These are phyloP conservation scores for Phytophthora tentaculata DNA, from an alignment of 352 stramenopile genomes.

Conservation along the genomic window DNA sequence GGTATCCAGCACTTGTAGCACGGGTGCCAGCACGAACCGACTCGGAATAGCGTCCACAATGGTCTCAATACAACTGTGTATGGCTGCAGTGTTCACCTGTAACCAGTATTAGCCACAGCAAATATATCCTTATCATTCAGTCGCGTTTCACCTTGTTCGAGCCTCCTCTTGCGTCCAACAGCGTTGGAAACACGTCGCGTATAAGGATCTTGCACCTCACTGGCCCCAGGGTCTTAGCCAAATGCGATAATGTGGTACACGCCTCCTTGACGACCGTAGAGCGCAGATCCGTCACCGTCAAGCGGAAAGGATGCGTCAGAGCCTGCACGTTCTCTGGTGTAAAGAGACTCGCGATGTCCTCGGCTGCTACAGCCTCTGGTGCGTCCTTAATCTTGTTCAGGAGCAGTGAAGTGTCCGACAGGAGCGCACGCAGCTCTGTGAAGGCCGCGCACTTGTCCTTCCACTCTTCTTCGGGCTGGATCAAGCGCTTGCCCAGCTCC, in stretches of 20 bases:
- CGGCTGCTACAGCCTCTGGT: not conserved
- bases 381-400: slow-evolving; percentile 9
- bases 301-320: slow-evolving; percentile 63
- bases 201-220: slow-evolving; percentile 59
- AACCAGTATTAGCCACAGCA: not conserved
- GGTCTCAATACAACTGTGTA: slow-evolving; percentile 61
- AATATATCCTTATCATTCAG: not conserved
- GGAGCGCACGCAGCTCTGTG: slow-evolving; percentile 44
- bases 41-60: slow-evolving; percentile 52
- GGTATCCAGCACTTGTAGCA: slow-evolving; percentile 48
- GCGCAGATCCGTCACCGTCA: slow-evolving; percentile 60
- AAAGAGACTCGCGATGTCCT: slow-evolving; percentile 35
- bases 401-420: slow-evolving; percentile 28
- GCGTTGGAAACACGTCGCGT: slow-evolving; percentile 66
- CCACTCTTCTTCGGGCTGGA: slow-evolving; percentile 62
- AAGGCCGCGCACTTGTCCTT: slow-evolving; percentile 64
- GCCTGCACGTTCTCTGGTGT: slow-evolving; percentile 56
- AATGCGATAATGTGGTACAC: slow-evolving; percentile 52
- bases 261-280: slow-evolving; percentile 71
- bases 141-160: slow-evolving; percentile 57
- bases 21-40: slow-evolving; percentile 53
- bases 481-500: slow-evolving; percentile 58
- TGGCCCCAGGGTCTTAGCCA: slow-evolving; percentile 44
- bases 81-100: slow-evolving; percentile 56
- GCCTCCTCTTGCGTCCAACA: slow-evolving; percentile 55